phyloP scores from a whole-genome alignment of 1,139 yeast genomes.

The Trichomonascaceae sp. region DNA sequence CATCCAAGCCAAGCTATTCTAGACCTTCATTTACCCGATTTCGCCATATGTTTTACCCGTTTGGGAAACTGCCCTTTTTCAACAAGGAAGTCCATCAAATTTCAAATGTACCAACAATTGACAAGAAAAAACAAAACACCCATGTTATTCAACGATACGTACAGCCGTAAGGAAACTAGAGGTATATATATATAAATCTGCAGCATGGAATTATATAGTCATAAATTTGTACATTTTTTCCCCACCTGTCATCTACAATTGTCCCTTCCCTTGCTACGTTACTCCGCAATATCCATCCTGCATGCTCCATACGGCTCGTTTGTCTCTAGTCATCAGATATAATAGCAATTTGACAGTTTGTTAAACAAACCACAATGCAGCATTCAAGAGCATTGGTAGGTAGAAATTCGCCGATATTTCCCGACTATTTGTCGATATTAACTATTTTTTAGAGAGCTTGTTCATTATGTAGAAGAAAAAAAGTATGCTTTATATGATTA shows the following conservation, averaged over 20 bases:
- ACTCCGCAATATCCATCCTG: not conserved
- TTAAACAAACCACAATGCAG: not conserved
- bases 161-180: too few species aligned
- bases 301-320: not conserved
- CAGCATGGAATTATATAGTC: too few species aligned
- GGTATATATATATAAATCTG: too few species aligned
- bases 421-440: not conserved
- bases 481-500: not conserved
- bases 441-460: not conserved
- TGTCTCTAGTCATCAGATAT: not conserved
- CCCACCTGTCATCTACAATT: too few species aligned
- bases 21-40: not conserved
- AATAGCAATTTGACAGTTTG: not conserved
- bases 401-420: not conserved
- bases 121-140: not conserved
- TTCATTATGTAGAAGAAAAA: not conserved
- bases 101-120: too few species aligned
- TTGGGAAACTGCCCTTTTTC: not conserved
- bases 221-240: too few species aligned
- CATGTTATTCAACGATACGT: not conserved
- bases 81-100: not conserved
- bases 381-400: not conserved
- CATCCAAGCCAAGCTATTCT: not conserved
- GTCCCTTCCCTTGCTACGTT: too few species aligned
- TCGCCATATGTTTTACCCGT: not conserved